phyloP scores from a whole-genome alignment of 208 protist genomes.

The Leishmania gerbilli region DNA sequence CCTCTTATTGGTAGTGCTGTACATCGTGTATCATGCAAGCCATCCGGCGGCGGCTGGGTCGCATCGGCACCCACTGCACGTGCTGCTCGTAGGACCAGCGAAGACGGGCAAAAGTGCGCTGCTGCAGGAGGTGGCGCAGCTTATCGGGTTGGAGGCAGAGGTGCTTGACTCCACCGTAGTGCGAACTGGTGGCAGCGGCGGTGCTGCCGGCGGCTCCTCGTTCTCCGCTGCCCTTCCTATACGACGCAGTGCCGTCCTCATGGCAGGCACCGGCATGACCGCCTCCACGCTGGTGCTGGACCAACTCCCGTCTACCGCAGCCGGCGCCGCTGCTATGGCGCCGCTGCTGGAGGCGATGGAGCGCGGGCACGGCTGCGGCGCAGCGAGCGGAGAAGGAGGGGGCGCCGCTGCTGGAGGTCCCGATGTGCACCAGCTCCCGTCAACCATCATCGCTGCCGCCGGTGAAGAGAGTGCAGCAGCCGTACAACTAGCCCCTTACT shows the following conservation, averaged over 20 bases:
- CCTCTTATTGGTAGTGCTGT: constrained; percentile 53
- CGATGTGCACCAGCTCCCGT: constrained; percentile 10
- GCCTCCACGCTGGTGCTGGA: constrained; percentile 61
- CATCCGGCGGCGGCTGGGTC: constrained; percentile 7
- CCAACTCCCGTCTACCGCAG: constrained; percentile 29
- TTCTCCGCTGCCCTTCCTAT: constrained; percentile 39
- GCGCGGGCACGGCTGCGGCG: constrained; percentile 16
- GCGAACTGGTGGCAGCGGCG: constrained; percentile 23
- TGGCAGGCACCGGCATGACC: constrained; percentile 44
- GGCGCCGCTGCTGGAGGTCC: background rate
- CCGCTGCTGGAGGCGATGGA: constrained; percentile 22
- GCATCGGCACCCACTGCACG: constrained; percentile 41
- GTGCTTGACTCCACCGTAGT: constrained; percentile 49
- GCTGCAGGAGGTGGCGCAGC: constrained; percentile 31
- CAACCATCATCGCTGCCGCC: constrained; percentile 51
- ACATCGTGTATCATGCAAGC: constrained; percentile 52
- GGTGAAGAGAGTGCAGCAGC: constrained; percentile 40
- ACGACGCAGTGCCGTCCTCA: constrained; percentile 34
- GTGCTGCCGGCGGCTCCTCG: constrained; percentile 19
- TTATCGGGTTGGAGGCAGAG: constrained; percentile 46
- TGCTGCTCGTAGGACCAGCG: constrained; percentile 60
- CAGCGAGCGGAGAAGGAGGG: background rate
- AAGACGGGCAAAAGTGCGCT: constrained; percentile 66
- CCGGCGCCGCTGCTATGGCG: constrained; percentile 2
- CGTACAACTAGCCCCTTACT: constrained; percentile 41